These are phyloP conservation scores for Vicia sativa DNA, from an alignment of 306 rosid genomes.

Conservation along the genomic window DNA sequence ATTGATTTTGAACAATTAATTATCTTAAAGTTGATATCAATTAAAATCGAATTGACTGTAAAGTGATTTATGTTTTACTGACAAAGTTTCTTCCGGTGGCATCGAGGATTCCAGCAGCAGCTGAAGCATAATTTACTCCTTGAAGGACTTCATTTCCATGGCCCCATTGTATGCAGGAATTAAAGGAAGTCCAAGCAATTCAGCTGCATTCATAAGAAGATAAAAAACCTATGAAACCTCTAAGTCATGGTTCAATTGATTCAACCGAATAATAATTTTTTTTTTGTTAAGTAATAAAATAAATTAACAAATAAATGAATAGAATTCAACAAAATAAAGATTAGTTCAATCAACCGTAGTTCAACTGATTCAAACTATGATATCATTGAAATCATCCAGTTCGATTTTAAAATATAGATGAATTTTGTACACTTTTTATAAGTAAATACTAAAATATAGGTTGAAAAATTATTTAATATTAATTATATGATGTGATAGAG, in stretches of 20 bases:
- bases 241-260: not conserved
- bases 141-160: constrained; percentile 58
- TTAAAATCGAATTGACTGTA: not conserved
- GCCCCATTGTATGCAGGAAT: constrained; percentile 73
- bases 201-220: constrained; percentile 55
- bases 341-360: no score
- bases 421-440: not conserved
- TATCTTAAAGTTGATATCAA: not conserved
- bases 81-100: constrained; percentile 89
- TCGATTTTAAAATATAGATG: not conserved
- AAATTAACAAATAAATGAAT: no score
- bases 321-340: no score
- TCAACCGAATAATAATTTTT: no score
- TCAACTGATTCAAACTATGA: not conserved
- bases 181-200: constrained; percentile 83
- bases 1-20: not conserved
- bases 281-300: no score
- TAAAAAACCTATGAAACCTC: not conserved
- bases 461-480: not conserved
- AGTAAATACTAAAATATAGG: not conserved
- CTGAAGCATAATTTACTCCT: constrained; percentile 91
- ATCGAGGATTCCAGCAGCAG: constrained; percentile 95
- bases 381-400: not conserved
- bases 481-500: not conserved
- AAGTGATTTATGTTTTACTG: constrained; percentile 18